Evolutionary conservation across 208 protist genomes (phyloP).

Genomic region (Wallacemonas rigidus): DNA sequence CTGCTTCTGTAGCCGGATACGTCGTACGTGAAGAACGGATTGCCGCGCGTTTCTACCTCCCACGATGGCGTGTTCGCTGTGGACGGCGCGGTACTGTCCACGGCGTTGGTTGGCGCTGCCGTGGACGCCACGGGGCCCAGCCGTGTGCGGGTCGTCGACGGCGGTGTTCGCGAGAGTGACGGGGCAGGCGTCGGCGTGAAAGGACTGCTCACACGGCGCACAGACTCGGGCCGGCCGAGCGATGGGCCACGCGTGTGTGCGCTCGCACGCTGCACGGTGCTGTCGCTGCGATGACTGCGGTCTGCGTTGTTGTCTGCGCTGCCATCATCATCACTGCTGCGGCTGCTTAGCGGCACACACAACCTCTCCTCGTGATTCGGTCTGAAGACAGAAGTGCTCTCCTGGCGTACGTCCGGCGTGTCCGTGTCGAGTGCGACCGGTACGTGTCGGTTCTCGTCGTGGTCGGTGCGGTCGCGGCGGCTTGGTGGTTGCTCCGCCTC

Average conservation of each 20-base stretch:
- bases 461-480: too few relatives aligned
- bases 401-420: not conserved
- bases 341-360: too few relatives aligned
- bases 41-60: not conserved
- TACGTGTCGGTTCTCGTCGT: not conserved
- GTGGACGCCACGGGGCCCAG: not conserved
- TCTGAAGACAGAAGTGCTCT: not conserved
- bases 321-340: not conserved
- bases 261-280: not conserved
- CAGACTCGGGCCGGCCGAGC: not conserved
- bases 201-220: not conserved
- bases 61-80: not conserved
- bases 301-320: not conserved
- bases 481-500: not conserved
- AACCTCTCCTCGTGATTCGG: not conserved
- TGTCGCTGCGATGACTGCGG: not conserved
- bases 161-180: not conserved
- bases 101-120: not conserved
- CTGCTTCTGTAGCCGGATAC: not conserved
- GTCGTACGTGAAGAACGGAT: constrained; percentile 14
- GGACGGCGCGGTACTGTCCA: too few relatives aligned
- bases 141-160: not conserved
- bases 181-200: not conserved
- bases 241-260: not conserved
- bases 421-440: not conserved